phyloP scores from a whole-genome alignment of 2,329 filamentous ascomycete genomes.

The Colletotrichum shisoi region DNA sequence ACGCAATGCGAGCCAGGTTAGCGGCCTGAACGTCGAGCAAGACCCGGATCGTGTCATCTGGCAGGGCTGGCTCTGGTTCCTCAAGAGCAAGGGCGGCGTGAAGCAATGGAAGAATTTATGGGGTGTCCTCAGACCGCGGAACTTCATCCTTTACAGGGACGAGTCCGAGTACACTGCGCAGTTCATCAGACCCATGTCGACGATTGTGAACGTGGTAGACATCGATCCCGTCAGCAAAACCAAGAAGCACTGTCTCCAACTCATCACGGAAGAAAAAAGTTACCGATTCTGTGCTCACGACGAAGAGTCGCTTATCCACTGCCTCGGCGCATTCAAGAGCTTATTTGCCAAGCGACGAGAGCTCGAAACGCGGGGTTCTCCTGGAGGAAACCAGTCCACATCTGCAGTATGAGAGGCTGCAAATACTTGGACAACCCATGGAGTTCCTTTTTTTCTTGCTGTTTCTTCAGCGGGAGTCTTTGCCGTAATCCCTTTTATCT shows the following conservation, averaged over 20 bases:
- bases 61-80: slow-evolving; percentile 87
- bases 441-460: background rate
- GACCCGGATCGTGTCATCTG: slow-evolving; percentile 91
- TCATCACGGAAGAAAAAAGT: slow-evolving; percentile 91
- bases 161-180: slow-evolving; percentile 88
- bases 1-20: slow-evolving; percentile 70
- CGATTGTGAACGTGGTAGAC: slow-evolving; percentile 89
- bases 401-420: slow-evolving; percentile 26
- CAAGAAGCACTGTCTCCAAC: slow-evolving; percentile 86
- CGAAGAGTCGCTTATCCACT: slow-evolving; percentile 83
- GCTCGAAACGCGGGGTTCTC: slow-evolving; percentile 60
- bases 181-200: slow-evolving; percentile 79
- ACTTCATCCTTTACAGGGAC: slow-evolving; percentile 90
- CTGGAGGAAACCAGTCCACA: slow-evolving; percentile 41
- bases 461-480: slow-evolving; percentile 29
- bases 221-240: slow-evolving; percentile 86
- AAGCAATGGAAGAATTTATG: slow-evolving; percentile 95
- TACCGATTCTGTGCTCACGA: slow-evolving; percentile 78
- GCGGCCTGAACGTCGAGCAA: slow-evolving; percentile 63
- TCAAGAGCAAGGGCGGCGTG: slow-evolving; percentile 82
- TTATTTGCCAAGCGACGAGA: slow-evolving; percentile 75
- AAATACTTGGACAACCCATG: background rate
- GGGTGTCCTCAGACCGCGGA: slow-evolving; percentile 86
- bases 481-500: slow-evolving; percentile 1
- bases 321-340: slow-evolving; percentile 91